Evolutionary conservation across 108 stramenopile genomes (phyloP), one percentile per base, ranked within the genome.

Genomic region (Cyclostephanos invisitatus): DNA sequence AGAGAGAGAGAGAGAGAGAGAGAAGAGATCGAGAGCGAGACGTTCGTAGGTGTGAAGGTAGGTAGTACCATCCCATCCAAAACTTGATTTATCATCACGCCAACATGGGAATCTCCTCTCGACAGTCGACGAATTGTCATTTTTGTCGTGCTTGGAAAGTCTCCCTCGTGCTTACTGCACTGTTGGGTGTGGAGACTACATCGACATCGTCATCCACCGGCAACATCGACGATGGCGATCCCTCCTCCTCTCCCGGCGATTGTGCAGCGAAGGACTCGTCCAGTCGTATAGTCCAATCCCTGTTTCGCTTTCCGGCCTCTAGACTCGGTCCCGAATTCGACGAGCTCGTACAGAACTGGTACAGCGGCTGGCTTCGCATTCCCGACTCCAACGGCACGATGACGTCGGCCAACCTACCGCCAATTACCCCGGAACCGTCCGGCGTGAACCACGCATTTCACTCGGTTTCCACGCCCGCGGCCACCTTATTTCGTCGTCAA

Each of bases 401-500:
- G 28, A 7, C 24, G 38, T 60, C 60, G 7, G 35, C 60, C 35
- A 5, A 61, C 22, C 35, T 46, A 32, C 64, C 64, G 11, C 21
- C 20, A 8, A 80, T 80, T 18, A 80, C 67, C 9, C 79, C 79
- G 4, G 79, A 74, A 51, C 42, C 62, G 55, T 57, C 73, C 7
- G 79, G 73, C 0, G 55, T 25, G 9, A 10, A 61, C 5, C 79
- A 80, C 40, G 72, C 79, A 11, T 37, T 72, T 50, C 53, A 57
- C 49, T 62, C 79, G 7, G 79, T 80, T 18, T 67, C 73, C 10
- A 63, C 68, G 29, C 47, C 67, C 29, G 79, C 68, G 21, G 67
- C 73, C 25, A 80, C 79, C 20, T 6, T 74, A 21, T 80, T 80
- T 38, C 79, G 79, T 20, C 67, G 79, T 22, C 79, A 74, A 32